Evolutionary conservation across 441 rosid species (phyloP).

Genomic region (Adansonia madagascariensis): DNA sequence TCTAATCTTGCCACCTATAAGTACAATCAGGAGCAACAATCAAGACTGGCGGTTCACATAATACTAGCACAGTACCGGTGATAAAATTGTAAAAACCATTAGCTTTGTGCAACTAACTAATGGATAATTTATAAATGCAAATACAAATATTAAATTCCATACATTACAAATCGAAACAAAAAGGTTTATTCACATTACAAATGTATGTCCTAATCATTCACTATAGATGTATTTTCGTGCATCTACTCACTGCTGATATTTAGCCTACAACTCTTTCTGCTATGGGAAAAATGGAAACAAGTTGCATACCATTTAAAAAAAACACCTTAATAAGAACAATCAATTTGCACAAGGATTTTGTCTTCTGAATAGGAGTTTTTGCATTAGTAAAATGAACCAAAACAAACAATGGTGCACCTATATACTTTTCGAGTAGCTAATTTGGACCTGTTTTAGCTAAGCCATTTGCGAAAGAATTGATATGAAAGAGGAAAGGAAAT

Average conservation of each 20-base stretch:
- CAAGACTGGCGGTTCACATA: not conserved
- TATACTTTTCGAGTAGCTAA: not conserved
- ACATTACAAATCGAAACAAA: not conserved
- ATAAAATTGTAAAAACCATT: not conserved
- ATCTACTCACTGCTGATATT: not conserved
- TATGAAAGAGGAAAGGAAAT: not conserved
- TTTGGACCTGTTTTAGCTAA: conserved; percentile 1
- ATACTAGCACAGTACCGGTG: not conserved
- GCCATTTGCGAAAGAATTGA: conserved; percentile 8
- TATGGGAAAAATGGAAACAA: not conserved
- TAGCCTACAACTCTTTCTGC: not conserved
- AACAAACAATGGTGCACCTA: conserved; percentile 3
- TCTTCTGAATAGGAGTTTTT: not conserved
- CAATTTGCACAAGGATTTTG: conserved; percentile 1
- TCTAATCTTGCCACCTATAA: conserved; percentile 78
- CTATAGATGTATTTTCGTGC: not conserved
- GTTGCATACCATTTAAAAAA: not conserved
- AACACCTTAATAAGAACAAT: not conserved
- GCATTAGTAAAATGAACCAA: not conserved
- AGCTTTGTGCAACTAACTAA: conserved; percentile 3
- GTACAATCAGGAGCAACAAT: conserved; percentile 9
- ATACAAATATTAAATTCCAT: not conserved
- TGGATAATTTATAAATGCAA: not conserved
- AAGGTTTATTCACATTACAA: not conserved
- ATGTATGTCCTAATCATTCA: not conserved